phyloP scores from a whole-genome alignment of 805 yeast species.

The Suhomyces sp. region DNA sequence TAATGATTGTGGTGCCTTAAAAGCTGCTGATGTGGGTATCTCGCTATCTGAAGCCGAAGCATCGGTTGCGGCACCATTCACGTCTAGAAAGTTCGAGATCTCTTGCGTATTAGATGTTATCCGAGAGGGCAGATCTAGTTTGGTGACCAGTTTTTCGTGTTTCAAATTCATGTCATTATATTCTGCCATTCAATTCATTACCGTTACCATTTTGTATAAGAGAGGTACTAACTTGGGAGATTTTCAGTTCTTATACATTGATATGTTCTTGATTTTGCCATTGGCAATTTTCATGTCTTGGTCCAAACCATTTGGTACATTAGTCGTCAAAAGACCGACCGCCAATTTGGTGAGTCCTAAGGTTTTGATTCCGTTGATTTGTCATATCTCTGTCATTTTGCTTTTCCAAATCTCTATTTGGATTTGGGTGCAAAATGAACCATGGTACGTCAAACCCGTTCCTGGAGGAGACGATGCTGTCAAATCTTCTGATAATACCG shows the following conservation, averaged over 20 bases:
- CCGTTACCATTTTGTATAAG: slow-evolving; percentile 81
- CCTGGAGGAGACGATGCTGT: slow-evolving; percentile 77
- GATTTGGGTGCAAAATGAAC: slow-evolving; percentile 52
- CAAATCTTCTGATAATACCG: slow-evolving; percentile 85
- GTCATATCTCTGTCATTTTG: slow-evolving; percentile 66
- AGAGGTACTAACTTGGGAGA: slow-evolving; percentile 94
- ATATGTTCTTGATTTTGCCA: slow-evolving; percentile 85
- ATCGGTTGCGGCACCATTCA: slow-evolving; percentile 97
- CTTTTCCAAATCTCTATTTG: slow-evolving; percentile 70
- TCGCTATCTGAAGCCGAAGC: slow-evolving; percentile 98
- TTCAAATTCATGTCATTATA: slow-evolving; percentile 97
- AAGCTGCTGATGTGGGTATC: slow-evolving; percentile 96
- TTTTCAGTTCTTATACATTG: slow-evolving; percentile 94
- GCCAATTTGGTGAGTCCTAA: slow-evolving; percentile 92
- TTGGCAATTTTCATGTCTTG: slow-evolving; percentile 97
- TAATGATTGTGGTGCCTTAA: slow-evolving; percentile 97
- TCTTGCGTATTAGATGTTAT: slow-evolving; percentile 91
- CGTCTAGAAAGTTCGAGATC: slow-evolving; percentile 85
- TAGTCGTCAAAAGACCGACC: slow-evolving; percentile 79
- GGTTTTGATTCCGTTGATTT: slow-evolving; percentile 76
- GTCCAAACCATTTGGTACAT: slow-evolving; percentile 70
- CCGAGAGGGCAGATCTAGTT: slow-evolving; percentile 90
- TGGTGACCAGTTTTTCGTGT: slow-evolving; percentile 94
- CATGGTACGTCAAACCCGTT: slow-evolving; percentile 80
- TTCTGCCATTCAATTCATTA: slow-evolving; percentile 91